Evolutionary conservation across 805 yeast species (phyloP).

Genomic region (Yamadazyma insecticola): DNA sequence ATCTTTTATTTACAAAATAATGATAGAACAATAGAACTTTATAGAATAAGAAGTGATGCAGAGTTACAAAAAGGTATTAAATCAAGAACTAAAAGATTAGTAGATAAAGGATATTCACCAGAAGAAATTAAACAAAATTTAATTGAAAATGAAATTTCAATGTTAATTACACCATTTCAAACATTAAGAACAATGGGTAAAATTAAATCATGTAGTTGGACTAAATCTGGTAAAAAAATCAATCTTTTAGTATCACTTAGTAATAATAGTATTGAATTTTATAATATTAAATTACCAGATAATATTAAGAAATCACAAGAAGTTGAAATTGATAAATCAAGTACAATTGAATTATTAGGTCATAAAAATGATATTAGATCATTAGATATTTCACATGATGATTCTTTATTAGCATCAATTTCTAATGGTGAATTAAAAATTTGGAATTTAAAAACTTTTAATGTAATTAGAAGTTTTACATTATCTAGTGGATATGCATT

Average conservation of each 20-base stretch:
- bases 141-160: constrained; percentile 45
- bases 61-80: constrained; percentile 76
- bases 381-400: constrained; percentile 76
- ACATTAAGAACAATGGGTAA: constrained; percentile 61
- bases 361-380: constrained; percentile 89
- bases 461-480: constrained; percentile 74
- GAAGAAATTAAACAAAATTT: constrained; percentile 49
- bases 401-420: constrained; percentile 78
- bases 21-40: constrained; percentile 77
- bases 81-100: constrained; percentile 72
- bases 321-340: constrained; percentile 42
- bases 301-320: constrained; percentile 46
- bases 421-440: constrained; percentile 85
- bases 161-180: constrained; percentile 66
- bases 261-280: constrained; percentile 72
- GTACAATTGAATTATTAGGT: constrained; percentile 70
- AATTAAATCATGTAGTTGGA: constrained; percentile 67
- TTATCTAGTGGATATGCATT: constrained; percentile 81
- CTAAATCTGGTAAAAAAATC: constrained; percentile 41
- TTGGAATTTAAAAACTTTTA: constrained; percentile 73
- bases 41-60: constrained; percentile 67
- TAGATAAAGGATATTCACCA: constrained; percentile 58
- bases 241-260: constrained; percentile 63
- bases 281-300: constrained; percentile 55
- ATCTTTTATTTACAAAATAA: constrained; percentile 70